Conservation (phyloP, 306 rosid species). For the Malus fusca region DNA sequence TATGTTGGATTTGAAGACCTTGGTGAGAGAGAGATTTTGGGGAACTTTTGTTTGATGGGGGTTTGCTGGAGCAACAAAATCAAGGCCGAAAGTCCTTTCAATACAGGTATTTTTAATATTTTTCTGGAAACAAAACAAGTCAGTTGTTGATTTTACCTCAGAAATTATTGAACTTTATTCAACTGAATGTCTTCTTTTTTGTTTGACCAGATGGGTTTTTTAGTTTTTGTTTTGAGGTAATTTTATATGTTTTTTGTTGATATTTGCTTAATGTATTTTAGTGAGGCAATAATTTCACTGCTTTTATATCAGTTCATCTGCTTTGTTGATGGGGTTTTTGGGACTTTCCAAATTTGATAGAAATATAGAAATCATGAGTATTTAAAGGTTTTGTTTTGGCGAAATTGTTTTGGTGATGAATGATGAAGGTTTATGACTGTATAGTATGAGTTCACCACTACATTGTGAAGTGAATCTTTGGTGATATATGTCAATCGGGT, state of each 20-base stretch:
- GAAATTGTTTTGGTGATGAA: slow-evolving; percentile 4
- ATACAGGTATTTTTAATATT: slow-evolving; percentile 41
- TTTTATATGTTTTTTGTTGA: background rate
- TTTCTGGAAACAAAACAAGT: background rate
- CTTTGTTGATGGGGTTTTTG: background rate
- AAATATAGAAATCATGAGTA: background rate
- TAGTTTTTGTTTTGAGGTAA: background rate
- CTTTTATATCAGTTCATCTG: background rate
- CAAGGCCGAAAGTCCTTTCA: slow-evolving; percentile 59
- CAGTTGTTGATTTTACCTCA: background rate
- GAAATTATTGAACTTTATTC: background rate
- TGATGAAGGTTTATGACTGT: background rate
- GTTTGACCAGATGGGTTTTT: background rate
- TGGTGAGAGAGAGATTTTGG: slow-evolving; percentile 11
- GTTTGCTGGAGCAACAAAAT: slow-evolving; percentile 80
- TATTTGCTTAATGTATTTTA: too few relatives aligned
- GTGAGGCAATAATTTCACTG: too few relatives aligned
- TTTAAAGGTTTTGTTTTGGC: background rate
- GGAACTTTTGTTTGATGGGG: slow-evolving; percentile 57
- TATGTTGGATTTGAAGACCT: slow-evolving; percentile 20
- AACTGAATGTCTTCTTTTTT: background rate
- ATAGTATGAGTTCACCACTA: slow-evolving; percentile 8
- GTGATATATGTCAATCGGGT: slow-evolving; percentile 8
- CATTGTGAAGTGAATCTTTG: slow-evolving; percentile 9
- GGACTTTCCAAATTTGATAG: slow-evolving; percentile 2